Percentiles rank a stretch among this genome's conserved stretches.
These are phyloP conservation scores for Agaricus sinodeliciosus DNA, from an alignment of 768 basidiomycete genomes.

Conservation along the genomic window DNA sequence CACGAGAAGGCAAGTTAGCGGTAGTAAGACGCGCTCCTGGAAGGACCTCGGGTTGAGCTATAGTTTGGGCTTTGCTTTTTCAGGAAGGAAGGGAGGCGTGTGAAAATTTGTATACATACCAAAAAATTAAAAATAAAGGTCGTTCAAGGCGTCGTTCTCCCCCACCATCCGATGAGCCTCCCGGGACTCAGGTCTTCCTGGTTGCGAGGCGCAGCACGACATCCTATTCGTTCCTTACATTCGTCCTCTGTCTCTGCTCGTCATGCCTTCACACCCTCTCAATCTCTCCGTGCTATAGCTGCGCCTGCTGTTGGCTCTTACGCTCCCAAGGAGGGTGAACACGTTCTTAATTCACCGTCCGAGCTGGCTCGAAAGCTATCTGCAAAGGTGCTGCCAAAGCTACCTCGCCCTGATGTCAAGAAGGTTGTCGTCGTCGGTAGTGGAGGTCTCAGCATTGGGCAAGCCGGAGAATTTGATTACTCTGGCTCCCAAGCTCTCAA, in stretches of 20 bases:
- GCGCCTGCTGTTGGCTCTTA: constrained; percentile 72
- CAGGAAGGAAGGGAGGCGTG: constrained; percentile 1
- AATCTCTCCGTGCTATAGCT: constrained; percentile 57
- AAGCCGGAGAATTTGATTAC: constrained; percentile 99
- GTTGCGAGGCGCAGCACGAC: constrained; percentile 26
- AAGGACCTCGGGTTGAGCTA: neutral
- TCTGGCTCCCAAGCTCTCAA: constrained; percentile 99
- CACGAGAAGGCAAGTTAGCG: too few species aligned
- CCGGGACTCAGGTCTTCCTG: constrained; percentile 35
- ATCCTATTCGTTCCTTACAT: constrained; percentile 45
- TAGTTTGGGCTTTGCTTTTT: neutral
- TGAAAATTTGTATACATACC: constrained; percentile 2
- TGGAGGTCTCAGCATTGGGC: constrained; percentile 94
- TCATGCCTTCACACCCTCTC: constrained; percentile 40
- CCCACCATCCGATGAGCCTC: constrained; percentile 28
- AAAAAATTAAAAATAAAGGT: constrained; percentile 12
- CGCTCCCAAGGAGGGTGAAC: constrained; percentile 57
- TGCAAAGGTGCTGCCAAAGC: constrained; percentile 87
- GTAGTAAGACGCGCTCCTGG: too few species aligned
- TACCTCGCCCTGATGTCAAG: constrained; percentile 86
- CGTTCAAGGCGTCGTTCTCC: neutral
- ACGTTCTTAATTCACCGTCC: constrained; percentile 88
- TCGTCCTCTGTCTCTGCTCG: constrained; percentile 26
- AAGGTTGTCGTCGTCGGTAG: constrained; percentile 96
- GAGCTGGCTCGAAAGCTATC: constrained; percentile 92